Evolutionary conservation across 345 rosid genomes (phyloP).

Genomic region (Eucalyptus pauciflora): DNA sequence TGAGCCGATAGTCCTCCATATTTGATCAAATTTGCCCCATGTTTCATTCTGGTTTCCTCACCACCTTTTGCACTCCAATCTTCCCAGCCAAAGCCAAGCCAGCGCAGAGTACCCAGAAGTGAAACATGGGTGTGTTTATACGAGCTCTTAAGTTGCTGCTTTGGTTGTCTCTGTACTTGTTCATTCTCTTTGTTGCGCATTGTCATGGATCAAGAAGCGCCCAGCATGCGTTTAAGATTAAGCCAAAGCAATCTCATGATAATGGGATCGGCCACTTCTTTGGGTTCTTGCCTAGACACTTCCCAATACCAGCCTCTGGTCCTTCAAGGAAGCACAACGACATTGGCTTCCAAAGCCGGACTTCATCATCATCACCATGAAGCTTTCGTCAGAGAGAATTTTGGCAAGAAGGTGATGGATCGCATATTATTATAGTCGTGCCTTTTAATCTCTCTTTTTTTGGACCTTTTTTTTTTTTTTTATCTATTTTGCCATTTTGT

Average conservation of each 20-base stretch:
- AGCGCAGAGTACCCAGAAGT: neutral
- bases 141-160: neutral
- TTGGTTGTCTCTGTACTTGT: neutral
- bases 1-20: neutral
- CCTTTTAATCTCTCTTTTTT: neutral
- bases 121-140: neutral
- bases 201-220: neutral
- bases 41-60: neutral
- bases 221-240: neutral
- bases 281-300: slow-evolving; percentile 68
- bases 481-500: neutral
- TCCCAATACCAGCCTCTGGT: slow-evolving; percentile 81
- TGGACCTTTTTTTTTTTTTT: neutral
- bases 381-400: neutral
- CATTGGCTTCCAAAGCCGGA: slow-evolving; percentile 62
- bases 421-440: neutral
- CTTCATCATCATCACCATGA: slow-evolving; percentile 23
- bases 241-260: neutral
- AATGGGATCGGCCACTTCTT: slow-evolving; percentile 34
- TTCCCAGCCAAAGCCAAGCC: neutral
- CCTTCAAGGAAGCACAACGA: slow-evolving; percentile 91
- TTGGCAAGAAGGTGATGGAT: neutral
- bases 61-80: neutral
- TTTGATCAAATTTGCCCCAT: neutral
- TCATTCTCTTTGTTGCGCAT: neutral